phyloP scores from a whole-genome alignment of 768 basidiomycete genomes.

The Phanerochaete carnosa region DNA sequence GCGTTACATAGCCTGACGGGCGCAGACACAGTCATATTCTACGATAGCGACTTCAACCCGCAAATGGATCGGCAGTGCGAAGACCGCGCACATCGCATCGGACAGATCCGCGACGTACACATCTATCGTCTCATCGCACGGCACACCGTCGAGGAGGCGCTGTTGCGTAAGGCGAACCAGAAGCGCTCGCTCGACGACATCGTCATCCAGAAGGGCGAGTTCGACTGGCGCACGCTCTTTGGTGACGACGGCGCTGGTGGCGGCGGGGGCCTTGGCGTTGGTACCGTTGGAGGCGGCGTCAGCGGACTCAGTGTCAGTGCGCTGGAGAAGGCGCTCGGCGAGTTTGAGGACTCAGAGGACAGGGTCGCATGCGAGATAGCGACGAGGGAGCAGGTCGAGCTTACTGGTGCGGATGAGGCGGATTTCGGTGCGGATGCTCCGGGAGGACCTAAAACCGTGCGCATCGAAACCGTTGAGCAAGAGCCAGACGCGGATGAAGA shows the following conservation, averaged over 20 bases:
- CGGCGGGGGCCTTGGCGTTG: constrained; percentile 19
- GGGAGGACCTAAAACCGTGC: neutral
- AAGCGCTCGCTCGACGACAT: constrained; percentile 88
- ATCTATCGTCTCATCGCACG: constrained; percentile 92
- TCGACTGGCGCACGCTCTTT: constrained; percentile 89
- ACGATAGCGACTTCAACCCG: constrained; percentile 95
- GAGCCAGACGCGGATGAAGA: constrained; percentile 14
- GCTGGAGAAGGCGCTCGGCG: constrained; percentile 71
- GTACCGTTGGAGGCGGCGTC: constrained; percentile 76
- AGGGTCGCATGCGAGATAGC: constrained; percentile 78
- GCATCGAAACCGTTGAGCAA: constrained; percentile 26
- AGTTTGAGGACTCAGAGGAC: constrained; percentile 88
- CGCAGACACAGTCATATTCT: constrained; percentile 96
- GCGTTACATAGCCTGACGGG: constrained; percentile 57
- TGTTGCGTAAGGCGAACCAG: constrained; percentile 97
- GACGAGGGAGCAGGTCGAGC: constrained; percentile 62
- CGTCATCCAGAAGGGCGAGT: constrained; percentile 92
- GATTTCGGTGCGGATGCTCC: constrained; percentile 48
- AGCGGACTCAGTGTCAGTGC: constrained; percentile 37
- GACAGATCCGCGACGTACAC: constrained; percentile 93
- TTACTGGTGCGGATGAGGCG: constrained; percentile 76
- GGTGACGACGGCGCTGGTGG: constrained; percentile 41
- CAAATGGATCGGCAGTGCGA: constrained; percentile 98
- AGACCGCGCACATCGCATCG: constrained; percentile 98
- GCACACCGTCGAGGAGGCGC: constrained; percentile 92